Evolutionary conservation across 208 protist genomes (phyloP).

Genomic region (Wallacemonas sp.): DNA sequence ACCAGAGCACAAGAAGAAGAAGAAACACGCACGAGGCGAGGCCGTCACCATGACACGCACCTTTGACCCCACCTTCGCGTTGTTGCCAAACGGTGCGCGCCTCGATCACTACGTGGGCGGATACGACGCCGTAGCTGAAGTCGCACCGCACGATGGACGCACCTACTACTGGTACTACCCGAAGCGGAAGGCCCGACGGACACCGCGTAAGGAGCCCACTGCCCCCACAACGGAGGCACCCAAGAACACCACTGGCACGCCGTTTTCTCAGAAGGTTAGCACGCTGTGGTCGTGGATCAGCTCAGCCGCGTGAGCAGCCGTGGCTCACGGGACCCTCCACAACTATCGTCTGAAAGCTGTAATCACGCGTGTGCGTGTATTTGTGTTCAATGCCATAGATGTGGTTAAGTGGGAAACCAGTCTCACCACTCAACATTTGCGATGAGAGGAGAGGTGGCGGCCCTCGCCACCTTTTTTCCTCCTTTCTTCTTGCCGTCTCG

Average conservation of each 20-base stretch:
- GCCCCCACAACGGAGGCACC: not conserved
- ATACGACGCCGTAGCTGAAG: conserved; percentile 13
- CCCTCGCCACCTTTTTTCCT: no score
- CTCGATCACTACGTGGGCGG: conserved; percentile 19
- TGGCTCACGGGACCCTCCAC: no score
- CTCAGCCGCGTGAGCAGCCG: no score
- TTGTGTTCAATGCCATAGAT: no score
- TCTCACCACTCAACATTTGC: no score
- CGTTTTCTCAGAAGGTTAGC: not conserved
- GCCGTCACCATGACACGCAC: conserved; percentile 18
- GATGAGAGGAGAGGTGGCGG: no score
- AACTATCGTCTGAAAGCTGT: no score
- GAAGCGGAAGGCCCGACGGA: not conserved
- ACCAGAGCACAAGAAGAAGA: not conserved
- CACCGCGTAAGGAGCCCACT: not conserved
- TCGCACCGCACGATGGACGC: not conserved
- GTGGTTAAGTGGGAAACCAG: no score
- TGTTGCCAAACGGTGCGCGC: conserved; percentile 21
- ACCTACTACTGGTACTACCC: conserved; percentile 14
- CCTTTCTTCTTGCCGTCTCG: no score
- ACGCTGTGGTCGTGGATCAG: conserved; percentile 3
- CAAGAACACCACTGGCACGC: not conserved
- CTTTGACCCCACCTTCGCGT: conserved; percentile 16
- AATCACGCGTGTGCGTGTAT: no score
- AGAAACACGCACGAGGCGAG: not conserved